phyloP scores from a whole-genome alignment of 306 rosid species.

The Prunus mongolica region DNA sequence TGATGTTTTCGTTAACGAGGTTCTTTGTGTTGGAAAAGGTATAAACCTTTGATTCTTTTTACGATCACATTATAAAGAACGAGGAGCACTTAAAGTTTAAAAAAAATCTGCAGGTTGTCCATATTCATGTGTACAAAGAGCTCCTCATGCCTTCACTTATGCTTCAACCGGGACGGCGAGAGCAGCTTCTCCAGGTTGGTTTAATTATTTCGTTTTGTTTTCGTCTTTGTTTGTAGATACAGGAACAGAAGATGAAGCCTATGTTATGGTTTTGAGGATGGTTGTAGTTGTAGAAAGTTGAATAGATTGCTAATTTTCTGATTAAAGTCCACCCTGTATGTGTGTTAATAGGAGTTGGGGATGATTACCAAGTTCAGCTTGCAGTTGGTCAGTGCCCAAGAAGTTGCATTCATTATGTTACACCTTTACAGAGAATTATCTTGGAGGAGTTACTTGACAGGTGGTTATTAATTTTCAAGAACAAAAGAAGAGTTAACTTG shows the following conservation, averaged over 20 bases:
- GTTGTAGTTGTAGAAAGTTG: too few relatives aligned
- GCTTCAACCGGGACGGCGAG: conserved; percentile 76
- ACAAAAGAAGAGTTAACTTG: too few relatives aligned
- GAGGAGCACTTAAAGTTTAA: too few relatives aligned
- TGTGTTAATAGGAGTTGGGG: conserved; percentile 50
- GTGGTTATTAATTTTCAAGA: conserved; percentile 22
- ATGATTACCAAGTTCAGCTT: conserved; percentile 74
- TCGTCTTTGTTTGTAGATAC: background rate
- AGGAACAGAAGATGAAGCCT: background rate
- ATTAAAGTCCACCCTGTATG: background rate
- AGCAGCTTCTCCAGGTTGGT: conserved; percentile 74
- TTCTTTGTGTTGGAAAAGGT: conserved; percentile 84
- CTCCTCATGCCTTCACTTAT: conserved; percentile 75
- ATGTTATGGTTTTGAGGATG: too few relatives aligned
- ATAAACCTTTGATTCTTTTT: background rate
- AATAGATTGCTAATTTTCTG: background rate
- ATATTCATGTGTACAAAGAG: conserved; percentile 72
- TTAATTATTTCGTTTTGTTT: background rate
- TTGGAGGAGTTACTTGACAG: conserved; percentile 84
- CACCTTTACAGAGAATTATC: conserved; percentile 83
- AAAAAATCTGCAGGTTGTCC: conserved; percentile 61
- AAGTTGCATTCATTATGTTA: conserved; percentile 83
- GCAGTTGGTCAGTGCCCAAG: conserved; percentile 95
- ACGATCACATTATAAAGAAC: background rate
- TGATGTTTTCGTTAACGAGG: conserved; percentile 78